Conservation (phyloP, 805 yeast genomes). For the Starmerella tilneyi region DNA sequence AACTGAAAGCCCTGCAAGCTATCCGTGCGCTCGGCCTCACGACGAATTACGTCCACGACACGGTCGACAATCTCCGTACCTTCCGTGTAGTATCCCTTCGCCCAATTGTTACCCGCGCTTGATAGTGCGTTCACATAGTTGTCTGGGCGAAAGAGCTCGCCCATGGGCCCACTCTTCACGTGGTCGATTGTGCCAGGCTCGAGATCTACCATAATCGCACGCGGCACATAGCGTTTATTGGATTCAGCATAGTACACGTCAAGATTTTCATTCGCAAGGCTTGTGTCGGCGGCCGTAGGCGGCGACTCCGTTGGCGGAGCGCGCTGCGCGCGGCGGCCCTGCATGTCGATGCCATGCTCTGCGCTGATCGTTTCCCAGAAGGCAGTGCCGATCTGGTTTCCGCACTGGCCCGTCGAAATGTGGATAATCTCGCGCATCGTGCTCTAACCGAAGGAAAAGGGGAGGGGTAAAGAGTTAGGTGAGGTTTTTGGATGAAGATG, state of each 20-base stretch:
- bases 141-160: slow-evolving; percentile 84
- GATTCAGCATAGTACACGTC: slow-evolving; percentile 86
- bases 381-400: slow-evolving; percentile 71
- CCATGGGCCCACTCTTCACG: slow-evolving; percentile 69
- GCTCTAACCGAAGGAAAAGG: neutral
- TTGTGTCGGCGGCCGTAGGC: slow-evolving; percentile 12
- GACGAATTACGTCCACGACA: slow-evolving; percentile 78
- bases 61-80: slow-evolving; percentile 90
- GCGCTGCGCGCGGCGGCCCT: slow-evolving; percentile 27
- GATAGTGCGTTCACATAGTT: slow-evolving; percentile 81
- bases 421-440: slow-evolving; percentile 51
- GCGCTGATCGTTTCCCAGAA: slow-evolving; percentile 36
- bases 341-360: slow-evolving; percentile 35
- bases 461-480: neutral
- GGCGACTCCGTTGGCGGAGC: neutral
- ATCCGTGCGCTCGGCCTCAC: slow-evolving; percentile 90
- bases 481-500: slow-evolving; percentile 1
- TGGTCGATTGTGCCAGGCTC: slow-evolving; percentile 91
- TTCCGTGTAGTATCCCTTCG: slow-evolving; percentile 92
- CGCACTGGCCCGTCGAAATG: slow-evolving; percentile 96
- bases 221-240: slow-evolving; percentile 70
- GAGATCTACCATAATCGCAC: slow-evolving; percentile 83
- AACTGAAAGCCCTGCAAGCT: slow-evolving; percentile 92
- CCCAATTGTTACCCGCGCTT: slow-evolving; percentile 95
- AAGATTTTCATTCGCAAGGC: slow-evolving; percentile 39